Evolutionary conservation across 108 stramenopile genomes (phyloP).

Genomic region (Schizochytrium sp.): DNA sequence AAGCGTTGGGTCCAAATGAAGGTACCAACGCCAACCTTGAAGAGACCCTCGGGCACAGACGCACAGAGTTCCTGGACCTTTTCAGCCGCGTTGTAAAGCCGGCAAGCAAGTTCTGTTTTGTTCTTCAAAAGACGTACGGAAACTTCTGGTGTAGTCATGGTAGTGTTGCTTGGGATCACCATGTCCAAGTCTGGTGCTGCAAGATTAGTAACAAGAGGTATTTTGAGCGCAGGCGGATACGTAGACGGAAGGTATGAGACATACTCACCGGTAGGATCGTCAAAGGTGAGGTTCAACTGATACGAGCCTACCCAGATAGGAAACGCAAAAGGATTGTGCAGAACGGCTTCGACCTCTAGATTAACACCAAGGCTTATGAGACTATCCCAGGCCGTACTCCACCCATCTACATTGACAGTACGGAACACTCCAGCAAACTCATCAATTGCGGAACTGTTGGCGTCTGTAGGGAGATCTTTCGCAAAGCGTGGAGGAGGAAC

Average conservation of each 20-base stretch:
- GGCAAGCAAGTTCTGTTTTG: conserved; percentile 31
- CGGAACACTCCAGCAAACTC: conserved; percentile 14
- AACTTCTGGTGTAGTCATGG: background rate
- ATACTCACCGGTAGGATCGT: conserved; percentile 57
- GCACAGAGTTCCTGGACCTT: conserved; percentile 10
- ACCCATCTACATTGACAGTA: conserved; percentile 48
- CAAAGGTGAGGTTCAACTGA: background rate
- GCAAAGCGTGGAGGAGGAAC: conserved; percentile 48
- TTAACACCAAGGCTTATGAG: background rate
- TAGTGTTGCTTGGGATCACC: background rate
- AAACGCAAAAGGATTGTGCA: conserved; percentile 53
- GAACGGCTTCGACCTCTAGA: background rate
- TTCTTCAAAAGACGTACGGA: background rate
- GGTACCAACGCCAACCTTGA: conserved; percentile 1
- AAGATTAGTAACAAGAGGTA: conserved; percentile 30
- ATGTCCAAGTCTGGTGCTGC: background rate
- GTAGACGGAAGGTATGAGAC: background rate
- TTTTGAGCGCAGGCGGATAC: conserved; percentile 1
- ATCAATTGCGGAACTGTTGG: conserved; percentile 32
- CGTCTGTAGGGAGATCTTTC: conserved; percentile 25
- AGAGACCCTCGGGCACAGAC: background rate
- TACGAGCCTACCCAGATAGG: conserved; percentile 36
- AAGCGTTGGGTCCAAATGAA: conserved; percentile 44
- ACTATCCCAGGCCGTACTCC: conserved; percentile 36
- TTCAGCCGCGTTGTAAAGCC: conserved; percentile 58